phyloP scores from a whole-genome alignment of 1,284 basidiomycete species.

The Gomphus bonarii region DNA sequence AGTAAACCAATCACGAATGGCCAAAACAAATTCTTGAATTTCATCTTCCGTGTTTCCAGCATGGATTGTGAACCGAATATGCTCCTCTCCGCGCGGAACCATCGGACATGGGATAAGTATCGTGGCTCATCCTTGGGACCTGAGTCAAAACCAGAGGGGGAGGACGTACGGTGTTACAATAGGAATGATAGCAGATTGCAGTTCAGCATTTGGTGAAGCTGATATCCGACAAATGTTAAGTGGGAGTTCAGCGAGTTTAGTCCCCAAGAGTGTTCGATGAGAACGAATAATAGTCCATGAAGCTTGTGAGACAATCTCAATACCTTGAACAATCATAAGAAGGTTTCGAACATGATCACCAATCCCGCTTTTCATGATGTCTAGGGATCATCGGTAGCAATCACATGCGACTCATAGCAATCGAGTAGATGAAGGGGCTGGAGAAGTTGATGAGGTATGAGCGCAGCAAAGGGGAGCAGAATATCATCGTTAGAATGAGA shows the following conservation, averaged over 20 bases:
- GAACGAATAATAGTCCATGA: no score
- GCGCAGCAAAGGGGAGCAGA: conserved; percentile 62
- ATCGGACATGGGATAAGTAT: conserved; percentile 79
- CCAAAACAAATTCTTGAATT: conserved; percentile 29
- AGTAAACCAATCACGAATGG: neutral
- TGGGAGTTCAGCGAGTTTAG: no score
- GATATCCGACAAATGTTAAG: no score
- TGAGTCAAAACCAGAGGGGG: conserved; percentile 57
- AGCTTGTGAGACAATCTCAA: no score
- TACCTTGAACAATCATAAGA: no score
- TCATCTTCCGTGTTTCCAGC: conserved; percentile 60
- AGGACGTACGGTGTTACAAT: conserved; percentile 69
- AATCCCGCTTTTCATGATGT: conserved; percentile 54
- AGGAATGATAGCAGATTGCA: conserved; percentile 20
- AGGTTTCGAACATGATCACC: no score
- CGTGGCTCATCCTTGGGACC: conserved; percentile 50
- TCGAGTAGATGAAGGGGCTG: conserved; percentile 83
- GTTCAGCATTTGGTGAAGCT: no score
- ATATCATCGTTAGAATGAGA: conserved; percentile 54
- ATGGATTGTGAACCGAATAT: conserved; percentile 80
- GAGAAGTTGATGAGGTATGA: conserved; percentile 94
- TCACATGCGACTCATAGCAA: conserved; percentile 66
- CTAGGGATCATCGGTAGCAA: conserved; percentile 70
- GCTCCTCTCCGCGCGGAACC: conserved; percentile 71
- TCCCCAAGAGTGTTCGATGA: no score